Percentiles rank a stretch among this genome's conserved stretches.
Conservation (phyloP, 345 rosid species). For the Eucalyptus regnans region DNA sequence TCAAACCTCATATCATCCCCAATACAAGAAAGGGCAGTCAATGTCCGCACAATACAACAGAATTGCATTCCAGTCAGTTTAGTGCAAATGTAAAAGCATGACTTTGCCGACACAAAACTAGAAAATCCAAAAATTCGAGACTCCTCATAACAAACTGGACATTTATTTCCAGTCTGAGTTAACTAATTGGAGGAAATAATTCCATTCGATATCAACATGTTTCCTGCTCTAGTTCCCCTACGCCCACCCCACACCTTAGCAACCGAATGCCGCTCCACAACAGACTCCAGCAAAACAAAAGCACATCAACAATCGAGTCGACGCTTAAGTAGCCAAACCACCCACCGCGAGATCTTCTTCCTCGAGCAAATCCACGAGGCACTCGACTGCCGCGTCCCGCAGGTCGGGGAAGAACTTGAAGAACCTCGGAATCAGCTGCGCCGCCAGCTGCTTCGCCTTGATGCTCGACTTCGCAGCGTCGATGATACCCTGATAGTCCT, state of each 20-base stretch:
- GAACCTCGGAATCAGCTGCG: conserved; percentile 96
- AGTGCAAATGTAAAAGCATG: accelerated
- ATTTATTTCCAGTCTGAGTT: not conserved
- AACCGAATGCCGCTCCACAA: not conserved
- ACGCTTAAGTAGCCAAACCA: not conserved
- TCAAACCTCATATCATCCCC: not conserved
- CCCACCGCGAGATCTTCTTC: conserved; percentile 90
- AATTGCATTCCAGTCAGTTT: not conserved
- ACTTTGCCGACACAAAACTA: not conserved
- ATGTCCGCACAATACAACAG: not conserved
- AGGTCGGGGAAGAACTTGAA: conserved; percentile 93
- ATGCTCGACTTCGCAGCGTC: conserved; percentile 61
- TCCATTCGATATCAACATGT: not conserved
- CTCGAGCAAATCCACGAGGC: conserved; percentile 84
- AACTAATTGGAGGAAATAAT: not conserved
- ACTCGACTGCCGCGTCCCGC: conserved; percentile 50
- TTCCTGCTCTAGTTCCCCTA: accelerated
- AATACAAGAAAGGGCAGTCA: not conserved
- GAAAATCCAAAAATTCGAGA: not conserved
- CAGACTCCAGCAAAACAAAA: not conserved
- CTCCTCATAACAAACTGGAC: not conserved
- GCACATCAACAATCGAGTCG: not conserved
- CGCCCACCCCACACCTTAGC: not conserved
- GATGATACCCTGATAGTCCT: conserved; percentile 81
- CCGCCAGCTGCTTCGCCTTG: conserved; percentile 91